Conservation (phyloP, 116 monocot genomes). For the Papilionanthe hybrid region DNA sequence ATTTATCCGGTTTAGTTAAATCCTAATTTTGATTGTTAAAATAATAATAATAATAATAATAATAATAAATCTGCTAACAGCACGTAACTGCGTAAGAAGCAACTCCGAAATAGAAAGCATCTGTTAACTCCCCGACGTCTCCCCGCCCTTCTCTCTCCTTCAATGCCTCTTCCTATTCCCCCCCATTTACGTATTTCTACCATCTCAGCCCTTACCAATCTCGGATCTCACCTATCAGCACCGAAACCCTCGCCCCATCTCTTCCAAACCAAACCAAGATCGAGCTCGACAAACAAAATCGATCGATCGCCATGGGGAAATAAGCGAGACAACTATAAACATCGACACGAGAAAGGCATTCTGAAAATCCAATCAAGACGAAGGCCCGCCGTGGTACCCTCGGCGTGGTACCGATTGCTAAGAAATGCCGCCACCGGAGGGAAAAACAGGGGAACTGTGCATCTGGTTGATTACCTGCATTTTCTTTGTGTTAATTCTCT, state of each 20-base stretch:
- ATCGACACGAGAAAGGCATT: background rate
- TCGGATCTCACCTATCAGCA: background rate
- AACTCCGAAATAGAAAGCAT: background rate
- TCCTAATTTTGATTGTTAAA: too few species aligned
- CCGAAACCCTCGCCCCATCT: background rate
- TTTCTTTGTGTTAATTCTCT: slow-evolving; percentile 36
- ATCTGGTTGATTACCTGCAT: slow-evolving; percentile 41
- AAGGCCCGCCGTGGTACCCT: background rate
- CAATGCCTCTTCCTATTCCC: background rate
- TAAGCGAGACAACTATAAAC: background rate
- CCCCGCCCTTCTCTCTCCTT: slow-evolving; percentile 4
- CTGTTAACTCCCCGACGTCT: background rate
- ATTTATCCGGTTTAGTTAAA: too few species aligned
- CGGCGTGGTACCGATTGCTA: background rate
- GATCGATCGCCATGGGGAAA: background rate
- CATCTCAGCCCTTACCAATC: background rate
- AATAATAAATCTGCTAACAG: too few species aligned
- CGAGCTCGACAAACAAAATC: background rate
- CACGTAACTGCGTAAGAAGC: background rate
- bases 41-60: too few species aligned
- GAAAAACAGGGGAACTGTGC: slow-evolving; percentile 22
- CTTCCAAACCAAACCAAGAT: background rate
- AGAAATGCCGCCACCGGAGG: slow-evolving; percentile 11
- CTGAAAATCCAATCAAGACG: background rate
- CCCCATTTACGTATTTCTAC: background rate